Evolutionary conservation across 2,329 filamentous ascomycete species (phyloP), one percentile per base, ranked within the genome.

Genomic region (Drechslera avenae): DNA sequence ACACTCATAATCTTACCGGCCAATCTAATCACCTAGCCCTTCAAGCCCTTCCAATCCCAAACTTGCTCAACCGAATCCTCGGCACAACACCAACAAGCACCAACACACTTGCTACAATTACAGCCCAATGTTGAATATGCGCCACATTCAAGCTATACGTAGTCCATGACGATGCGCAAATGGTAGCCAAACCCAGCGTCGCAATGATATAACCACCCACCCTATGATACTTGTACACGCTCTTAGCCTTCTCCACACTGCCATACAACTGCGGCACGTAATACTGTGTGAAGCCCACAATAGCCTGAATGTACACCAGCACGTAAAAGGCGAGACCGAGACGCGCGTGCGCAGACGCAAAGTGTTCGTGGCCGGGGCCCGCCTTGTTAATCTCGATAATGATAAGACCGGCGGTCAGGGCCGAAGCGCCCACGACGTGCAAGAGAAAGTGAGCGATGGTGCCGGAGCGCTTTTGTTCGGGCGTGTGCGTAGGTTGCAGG

Each of bases 191-290:
- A 55, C 93, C 80, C 63, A 95, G 65, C 42, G 87, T 67, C 46
- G 93, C 75, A 51, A 92, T 77, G 6, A 85, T 59, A 69, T 99
- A 97, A 2, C 93, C 94, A 17, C 80, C 82, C 46, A 83, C 76
- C 23, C 93, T 85, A 73, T 97, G 94, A 66, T 92, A 96, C 75
- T 96, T 97, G 81, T 93, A 97, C 34, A 96, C 73, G 18, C 80
- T 80, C 81, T 92, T 95, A 16, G 91, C 93, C 3, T 85, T 86
- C 19, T 90, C 86, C 56, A 87, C 85, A 48, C 90, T 86, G 4
- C 92, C 92, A 64, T 93, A 95, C 1, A 96, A 64, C 0, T 69
- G 68, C 0, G 92, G 92, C 2, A 83, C 78, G 51, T 85, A 90
- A 79, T 88, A 97, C 76, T 94, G 90, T 26, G 90, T 88, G 56